Evolutionary conservation across 768 basidiomycete genomes (phyloP).

Genomic region (Mrakia blollopis): DNA sequence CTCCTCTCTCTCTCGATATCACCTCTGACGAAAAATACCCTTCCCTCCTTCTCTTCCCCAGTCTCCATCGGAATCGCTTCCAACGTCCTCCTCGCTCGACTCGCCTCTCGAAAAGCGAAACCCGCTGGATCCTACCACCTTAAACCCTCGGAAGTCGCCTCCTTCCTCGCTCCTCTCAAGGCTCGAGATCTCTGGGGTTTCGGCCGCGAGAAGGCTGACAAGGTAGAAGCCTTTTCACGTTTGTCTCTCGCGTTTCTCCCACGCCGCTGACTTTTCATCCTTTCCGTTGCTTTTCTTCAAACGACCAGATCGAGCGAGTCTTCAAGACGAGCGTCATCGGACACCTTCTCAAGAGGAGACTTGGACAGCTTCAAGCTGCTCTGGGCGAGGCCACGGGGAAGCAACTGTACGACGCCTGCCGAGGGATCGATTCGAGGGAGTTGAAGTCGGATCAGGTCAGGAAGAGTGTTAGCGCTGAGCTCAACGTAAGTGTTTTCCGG

Average conservation of each 20-base stretch:
- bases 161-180: constrained; percentile 54
- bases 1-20: not conserved
- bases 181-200: constrained; percentile 84
- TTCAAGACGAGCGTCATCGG: constrained; percentile 66
- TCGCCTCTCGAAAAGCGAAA: constrained; percentile 87
- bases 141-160: constrained; percentile 42
- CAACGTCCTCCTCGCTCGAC: constrained; percentile 85
- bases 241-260: too few species aligned
- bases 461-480: constrained; percentile 89
- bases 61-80: constrained; percentile 88
- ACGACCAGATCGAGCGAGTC: constrained; percentile 59
- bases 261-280: not conserved
- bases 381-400: constrained; percentile 78
- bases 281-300: not conserved
- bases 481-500: constrained; percentile 63
- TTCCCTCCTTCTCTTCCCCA: constrained; percentile 40
- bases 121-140: constrained; percentile 84
- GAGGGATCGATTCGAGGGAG: constrained; percentile 74
- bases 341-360: constrained; percentile 61
- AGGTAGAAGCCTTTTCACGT: constrained; percentile 40
- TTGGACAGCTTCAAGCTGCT: constrained; percentile 60
- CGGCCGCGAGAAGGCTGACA: constrained; percentile 67
- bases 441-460: constrained; percentile 78
- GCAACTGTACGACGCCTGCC: constrained; percentile 72
- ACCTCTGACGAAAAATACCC: constrained; percentile 9